Conservation (phyloP, 2,329 filamentous ascomycete genomes). For the Aspergillus novoparasiticus region DNA sequence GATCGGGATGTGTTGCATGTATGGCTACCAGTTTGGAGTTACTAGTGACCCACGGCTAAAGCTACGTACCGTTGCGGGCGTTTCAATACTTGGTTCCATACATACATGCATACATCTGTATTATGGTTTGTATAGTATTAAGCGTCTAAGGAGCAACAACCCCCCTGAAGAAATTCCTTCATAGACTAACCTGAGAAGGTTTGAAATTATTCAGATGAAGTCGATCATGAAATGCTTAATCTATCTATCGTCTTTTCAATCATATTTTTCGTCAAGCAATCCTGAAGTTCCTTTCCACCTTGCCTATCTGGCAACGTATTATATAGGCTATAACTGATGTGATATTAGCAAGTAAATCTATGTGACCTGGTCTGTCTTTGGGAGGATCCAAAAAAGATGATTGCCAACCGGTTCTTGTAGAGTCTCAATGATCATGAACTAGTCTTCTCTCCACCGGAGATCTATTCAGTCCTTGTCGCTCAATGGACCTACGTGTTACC, state of each 20-base stretch:
- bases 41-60: not conserved
- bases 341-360: not conserved
- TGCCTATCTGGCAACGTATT: not conserved
- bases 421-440: not conserved
- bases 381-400: not conserved
- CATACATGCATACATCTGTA: not conserved
- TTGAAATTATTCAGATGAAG: not conserved
- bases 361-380: not conserved
- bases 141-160: not conserved
- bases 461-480: not conserved
- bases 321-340: not conserved
- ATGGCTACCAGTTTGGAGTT: too few relatives aligned
- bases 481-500: too few relatives aligned
- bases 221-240: not conserved
- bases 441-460: not conserved
- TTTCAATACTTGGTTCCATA: slow-evolving; percentile 3
- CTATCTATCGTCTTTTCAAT: not conserved
- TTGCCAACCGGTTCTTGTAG: not conserved
- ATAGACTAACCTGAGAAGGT: not conserved
- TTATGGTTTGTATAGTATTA: not conserved
- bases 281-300: not conserved
- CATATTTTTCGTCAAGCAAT: not conserved
- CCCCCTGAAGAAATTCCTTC: not conserved
- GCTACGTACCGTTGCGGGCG: not conserved
- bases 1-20: not conserved